A percentile compares a stretch with the other conserved stretches of the same genome.
Evolutionary conservation across 2,329 filamentous ascomycete species (phyloP).

Genomic region (Rutstroemia sp.): DNA sequence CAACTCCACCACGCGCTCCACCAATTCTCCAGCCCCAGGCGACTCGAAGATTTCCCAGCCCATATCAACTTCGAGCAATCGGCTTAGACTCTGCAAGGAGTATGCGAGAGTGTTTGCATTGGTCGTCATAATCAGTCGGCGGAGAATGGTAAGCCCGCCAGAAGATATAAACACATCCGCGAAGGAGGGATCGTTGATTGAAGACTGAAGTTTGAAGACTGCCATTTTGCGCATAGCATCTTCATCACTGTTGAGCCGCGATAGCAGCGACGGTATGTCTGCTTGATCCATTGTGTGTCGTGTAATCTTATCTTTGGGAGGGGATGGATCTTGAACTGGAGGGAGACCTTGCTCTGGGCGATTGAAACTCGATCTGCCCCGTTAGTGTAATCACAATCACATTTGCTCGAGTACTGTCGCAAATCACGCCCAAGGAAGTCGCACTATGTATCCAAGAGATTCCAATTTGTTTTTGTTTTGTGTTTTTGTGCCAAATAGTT

Average conservation of each 20-base stretch:
- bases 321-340: neutral
- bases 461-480: neutral
- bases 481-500: neutral
- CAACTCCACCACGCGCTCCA: slow-evolving; percentile 76
- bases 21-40: slow-evolving; percentile 54
- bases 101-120: slow-evolving; percentile 94
- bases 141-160: slow-evolving; percentile 74
- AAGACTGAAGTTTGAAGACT: slow-evolving; percentile 93
- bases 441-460: neutral
- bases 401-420: neutral
- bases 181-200: slow-evolving; percentile 92
- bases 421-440: neutral
- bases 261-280: slow-evolving; percentile 57
- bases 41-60: slow-evolving; percentile 85
- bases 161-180: slow-evolving; percentile 93
- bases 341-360: slow-evolving; percentile 2
- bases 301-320: neutral
- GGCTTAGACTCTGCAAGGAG: slow-evolving; percentile 79
- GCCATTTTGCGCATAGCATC: slow-evolving; percentile 97
- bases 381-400: slow-evolving; percentile 1
- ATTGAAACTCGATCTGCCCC: neutral
- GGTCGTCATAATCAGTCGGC: slow-evolving; percentile 74
- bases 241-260: slow-evolving; percentile 61
- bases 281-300: slow-evolving; percentile 48
- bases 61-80: slow-evolving; percentile 91